Evolutionary conservation across 2,329 filamentous ascomycete genomes (phyloP), one percentile per base, ranked within the genome.

Genomic region (Monosporascus sp.): DNA sequence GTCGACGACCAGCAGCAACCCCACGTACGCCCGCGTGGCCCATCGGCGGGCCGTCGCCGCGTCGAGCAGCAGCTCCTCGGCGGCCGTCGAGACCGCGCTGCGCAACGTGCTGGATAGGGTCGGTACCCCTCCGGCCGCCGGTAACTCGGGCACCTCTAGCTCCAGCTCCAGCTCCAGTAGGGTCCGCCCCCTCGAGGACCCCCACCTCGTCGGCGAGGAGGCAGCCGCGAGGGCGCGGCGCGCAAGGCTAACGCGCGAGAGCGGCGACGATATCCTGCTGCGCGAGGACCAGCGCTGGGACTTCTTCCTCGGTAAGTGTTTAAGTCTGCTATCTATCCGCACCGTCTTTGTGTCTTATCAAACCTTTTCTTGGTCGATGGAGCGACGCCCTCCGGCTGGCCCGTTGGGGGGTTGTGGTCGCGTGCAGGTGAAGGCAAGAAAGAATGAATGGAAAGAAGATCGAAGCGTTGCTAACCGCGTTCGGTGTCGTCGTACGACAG

Each of bases 201-300:
- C 85, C 0, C 78, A 85, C 53, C 72, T 88, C 9, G 86, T 88
- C 2, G 86, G 86, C 37, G 84, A 87, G 69, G 77, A 77, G 49
- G 85, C 84, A 3, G 86, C 86, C 2, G 73, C 75, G 9, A 68
- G 75, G 56, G 82, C 84, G 7, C 74, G 81, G 44, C 69, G 71
- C n/a, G 80, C 81, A 63, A 74, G 85, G 56, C 67, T 86, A 28
- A 75, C 76, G n/a, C 72, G 78, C 50, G 79, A 86, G 68, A 75
- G 73, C 40, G 75, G 75, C 1, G 78, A 79, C 26, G 80, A 81
- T 54, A 68, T 82, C 43, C 69, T 87, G 51, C 68, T 79, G 44
- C 71, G 75, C 35, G 82, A 86, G 69, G 80, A 85, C 59, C 71
- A 74, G 55, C 74, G 80, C 48, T 85, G 82, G 82, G 82, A 85